Evolutionary conservation across 768 basidiomycete species (phyloP), one percentile per base, ranked within the genome.

Genomic region (Termitomyces sp.): DNA sequence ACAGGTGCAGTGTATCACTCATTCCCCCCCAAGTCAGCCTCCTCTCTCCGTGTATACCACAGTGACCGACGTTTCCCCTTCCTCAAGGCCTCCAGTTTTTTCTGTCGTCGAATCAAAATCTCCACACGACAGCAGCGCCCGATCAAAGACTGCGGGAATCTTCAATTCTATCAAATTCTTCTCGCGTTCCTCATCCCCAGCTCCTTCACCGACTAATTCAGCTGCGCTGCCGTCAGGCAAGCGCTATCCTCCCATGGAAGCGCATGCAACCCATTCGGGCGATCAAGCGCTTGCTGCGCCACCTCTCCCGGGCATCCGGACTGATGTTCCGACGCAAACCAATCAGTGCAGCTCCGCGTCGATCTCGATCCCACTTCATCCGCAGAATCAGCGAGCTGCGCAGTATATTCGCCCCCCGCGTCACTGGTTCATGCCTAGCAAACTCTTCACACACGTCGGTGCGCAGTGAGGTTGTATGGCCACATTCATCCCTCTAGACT

Each of bases 351-450:
- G 60, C 50, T 38, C 54, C 53, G 37, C 61, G 60, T 50, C 63
- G 61, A 46, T 61, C 62, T 50, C 60, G 66, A 63, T 55, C 47
- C 59, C 61, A 67, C 62, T 62, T 67, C 69, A 61, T 66, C 64
- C 45, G 67, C 68, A 69, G 60, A 60, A 63, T 55, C 63, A 58
- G 47, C 55, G 68, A 44, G 21, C 54, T 61, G 43, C 62, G 50
- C 55, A 63, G 54, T 35, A 30, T 57, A 30, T 67, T 62, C 72
- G 78, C 56, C 68, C 78, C 56, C 72, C 75, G 63, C 75, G 78
- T 38, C 71, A 75, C 61, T 84, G 82, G 82, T 82, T 83, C 66
- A 76, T 77, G 53, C 74, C 80, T 30, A 76, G 76, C 67, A 77
- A 77, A 68, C 64, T 83, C 60, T 79, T 81, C 62, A 65, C 75